phyloP scores from a whole-genome alignment of 2,329 filamentous ascomycete genomes.

The Exophiala dermatitidis region DNA sequence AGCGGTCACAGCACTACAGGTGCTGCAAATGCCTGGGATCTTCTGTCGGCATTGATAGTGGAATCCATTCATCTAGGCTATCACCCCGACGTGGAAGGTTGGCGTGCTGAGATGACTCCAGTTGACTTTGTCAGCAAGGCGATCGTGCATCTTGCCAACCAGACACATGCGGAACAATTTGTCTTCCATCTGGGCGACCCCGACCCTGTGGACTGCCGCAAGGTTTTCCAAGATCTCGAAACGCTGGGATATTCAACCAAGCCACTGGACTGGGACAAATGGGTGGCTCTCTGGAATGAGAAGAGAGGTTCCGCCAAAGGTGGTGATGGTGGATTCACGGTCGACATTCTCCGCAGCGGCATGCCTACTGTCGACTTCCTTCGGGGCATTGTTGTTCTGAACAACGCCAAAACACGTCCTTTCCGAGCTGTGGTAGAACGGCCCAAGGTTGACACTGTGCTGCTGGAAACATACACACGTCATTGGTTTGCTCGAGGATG shows the following conservation, averaged over 20 bases:
- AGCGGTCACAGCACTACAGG: slow-evolving; percentile 69
- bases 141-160: slow-evolving; percentile 62
- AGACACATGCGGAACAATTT: slow-evolving; percentile 54
- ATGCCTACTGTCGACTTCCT: slow-evolving; percentile 71
- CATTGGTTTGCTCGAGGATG: slow-evolving; percentile 76
- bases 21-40: slow-evolving; percentile 69
- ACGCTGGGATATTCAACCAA: slow-evolving; percentile 65
- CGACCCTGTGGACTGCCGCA: slow-evolving; percentile 57
- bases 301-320: slow-evolving; percentile 58
- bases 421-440: slow-evolving; percentile 53
- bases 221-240: slow-evolving; percentile 57
- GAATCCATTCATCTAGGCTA: slow-evolving; percentile 68
- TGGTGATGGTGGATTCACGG: slow-evolving; percentile 65
- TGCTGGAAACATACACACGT: slow-evolving; percentile 71
- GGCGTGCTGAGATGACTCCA: slow-evolving; percentile 77
- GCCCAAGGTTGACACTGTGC: slow-evolving; percentile 59
- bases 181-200: slow-evolving; percentile 71
- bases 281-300: slow-evolving; percentile 66
- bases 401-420: slow-evolving; percentile 61
- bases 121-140: slow-evolving; percentile 73
- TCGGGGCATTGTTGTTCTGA: slow-evolving; percentile 63
- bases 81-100: slow-evolving; percentile 63
- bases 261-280: slow-evolving; percentile 61
- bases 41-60: slow-evolving; percentile 67
- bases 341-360: slow-evolving; percentile 70